Conservation (phyloP, 345 rosid genomes). For the Eucalyptus marginata region DNA sequence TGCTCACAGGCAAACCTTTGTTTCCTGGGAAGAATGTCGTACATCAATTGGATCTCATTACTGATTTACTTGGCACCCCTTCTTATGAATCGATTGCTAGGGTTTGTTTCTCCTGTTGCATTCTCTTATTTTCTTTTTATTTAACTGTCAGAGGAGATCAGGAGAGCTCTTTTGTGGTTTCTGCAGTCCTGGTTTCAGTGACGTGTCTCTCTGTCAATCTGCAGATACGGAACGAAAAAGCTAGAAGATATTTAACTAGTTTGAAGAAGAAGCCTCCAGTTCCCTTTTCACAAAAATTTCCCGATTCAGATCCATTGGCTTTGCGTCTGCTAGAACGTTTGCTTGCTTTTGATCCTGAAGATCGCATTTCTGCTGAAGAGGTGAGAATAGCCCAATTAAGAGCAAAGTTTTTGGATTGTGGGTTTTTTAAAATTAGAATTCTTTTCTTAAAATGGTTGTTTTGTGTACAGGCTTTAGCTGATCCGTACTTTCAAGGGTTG, state of each 20-base stretch:
- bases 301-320: constrained; percentile 58
- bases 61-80: constrained; percentile 96
- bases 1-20: constrained; percentile 80
- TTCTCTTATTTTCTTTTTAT: background rate
- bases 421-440: background rate
- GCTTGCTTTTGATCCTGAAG: constrained; percentile 92
- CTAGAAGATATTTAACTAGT: constrained; percentile 74
- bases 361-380: constrained; percentile 94
- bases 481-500: constrained; percentile 78
- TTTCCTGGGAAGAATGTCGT: constrained; percentile 97
- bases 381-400: constrained; percentile 8
- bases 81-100: constrained; percentile 59
- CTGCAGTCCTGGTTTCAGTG: constrained; percentile 35
- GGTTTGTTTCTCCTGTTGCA: constrained; percentile 30
- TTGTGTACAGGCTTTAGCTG: constrained; percentile 58
- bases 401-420: background rate
- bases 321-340: constrained; percentile 64
- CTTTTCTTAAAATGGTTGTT: background rate
- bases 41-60: constrained; percentile 79
- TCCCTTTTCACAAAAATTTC: constrained; percentile 53
- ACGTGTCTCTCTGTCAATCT: constrained; percentile 2
- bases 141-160: background rate
- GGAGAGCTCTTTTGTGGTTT: background rate
- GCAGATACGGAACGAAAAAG: constrained; percentile 95
- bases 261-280: constrained; percentile 56